Base-by-base conservation (phyloP, 2,329 filamentous ascomycete species). In the Sarocladium oryzae region DNA sequence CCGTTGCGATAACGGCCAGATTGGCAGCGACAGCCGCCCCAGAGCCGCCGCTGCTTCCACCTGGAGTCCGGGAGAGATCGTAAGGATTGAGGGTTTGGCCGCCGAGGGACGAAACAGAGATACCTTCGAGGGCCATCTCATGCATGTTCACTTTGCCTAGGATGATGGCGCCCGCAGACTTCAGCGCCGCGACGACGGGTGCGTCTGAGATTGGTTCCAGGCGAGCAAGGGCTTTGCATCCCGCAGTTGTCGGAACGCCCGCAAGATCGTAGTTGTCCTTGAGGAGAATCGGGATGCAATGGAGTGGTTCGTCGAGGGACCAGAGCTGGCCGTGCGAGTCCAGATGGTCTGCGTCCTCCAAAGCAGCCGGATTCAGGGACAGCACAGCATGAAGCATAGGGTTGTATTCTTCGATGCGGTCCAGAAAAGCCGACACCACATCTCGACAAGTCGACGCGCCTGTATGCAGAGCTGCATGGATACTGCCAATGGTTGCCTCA, bases 221-320 rank as follows among this genome's bases (percentile, higher is more conserved):
- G 26, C 52, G 41, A 20, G 43, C 43, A 13, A 49, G 38, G 8
- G 49, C 52, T n/a, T 20, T 24, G 11, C 38, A 54, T 2, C 49
- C 49, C 11, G 32, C 49, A 1, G 49, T 51, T 15, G 49, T 54
- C 4, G 50, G 41, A 35, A 54, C 46, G 7, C 52, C 52, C 4
- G 33, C 24, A 10, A 26, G 40, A 36, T 54, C 50, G 16, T 40
- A 49, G 24, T 54, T 51, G 35, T 54, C 52, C 26, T 54, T 54
- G 23, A 54, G 23, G 10, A 54, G 43, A 23, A 54, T 51, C 2
- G 52, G 52, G 7, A 54, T 38, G 35, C 52, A 51, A 40, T 52
- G 45, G 6, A 54, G 52, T 9, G 8, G 13, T 3, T 33, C 41
- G 3, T 28, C 37, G 26, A 16, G 24, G 9, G 24, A 20, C 26